These are phyloP conservation scores for Neodidymelliopsis sp. DNA, from an alignment of 2,329 filamentous ascomycete species.

Conservation along the genomic window DNA sequence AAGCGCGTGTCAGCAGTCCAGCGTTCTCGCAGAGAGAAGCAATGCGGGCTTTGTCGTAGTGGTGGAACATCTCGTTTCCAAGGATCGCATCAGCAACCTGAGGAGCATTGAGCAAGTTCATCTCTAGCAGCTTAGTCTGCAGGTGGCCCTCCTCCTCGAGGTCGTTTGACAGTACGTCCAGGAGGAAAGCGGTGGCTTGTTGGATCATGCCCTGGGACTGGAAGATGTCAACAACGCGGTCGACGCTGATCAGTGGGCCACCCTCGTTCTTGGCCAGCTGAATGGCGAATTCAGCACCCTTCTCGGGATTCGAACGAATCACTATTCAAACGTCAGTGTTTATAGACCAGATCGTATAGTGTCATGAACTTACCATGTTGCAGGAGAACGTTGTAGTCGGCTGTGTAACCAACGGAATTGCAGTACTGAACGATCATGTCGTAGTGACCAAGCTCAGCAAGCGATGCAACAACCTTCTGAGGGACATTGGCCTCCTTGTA, in stretches of 20 bases:
- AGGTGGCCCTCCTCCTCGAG: conserved; percentile 90
- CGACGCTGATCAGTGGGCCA: conserved; percentile 87
- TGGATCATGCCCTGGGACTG: conserved; percentile 98
- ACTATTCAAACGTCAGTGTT: conserved; percentile 6
- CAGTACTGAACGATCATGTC: conserved; percentile 96
- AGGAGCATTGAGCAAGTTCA: conserved; percentile 96
- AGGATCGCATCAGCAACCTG: conserved; percentile 98
- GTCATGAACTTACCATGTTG: conserved; percentile 66
- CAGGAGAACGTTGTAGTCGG: conserved; percentile 92
- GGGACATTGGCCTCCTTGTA: conserved; percentile 91
- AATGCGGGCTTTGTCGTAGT: conserved; percentile 92
- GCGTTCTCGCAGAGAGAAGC: conserved; percentile 92
- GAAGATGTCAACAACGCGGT: conserved; percentile 97
- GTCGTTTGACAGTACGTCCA: conserved; percentile 95
- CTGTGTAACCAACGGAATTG: conserved; percentile 82
- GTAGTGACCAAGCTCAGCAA: conserved; percentile 95
- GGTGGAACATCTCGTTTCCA: conserved; percentile 97
- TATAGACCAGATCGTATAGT: neutral
- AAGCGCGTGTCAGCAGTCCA: conserved; percentile 72
- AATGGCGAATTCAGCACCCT: conserved; percentile 94
- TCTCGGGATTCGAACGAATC: conserved; percentile 88
- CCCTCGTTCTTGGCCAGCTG: conserved; percentile 87
- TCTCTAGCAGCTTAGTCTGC: conserved; percentile 94
- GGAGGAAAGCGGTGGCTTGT: conserved; percentile 95
- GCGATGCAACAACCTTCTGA: conserved; percentile 92